These are phyloP conservation scores for Volvariella surrecta DNA, from an alignment of 1,284 basidiomycete genomes.

Conservation along the genomic window DNA sequence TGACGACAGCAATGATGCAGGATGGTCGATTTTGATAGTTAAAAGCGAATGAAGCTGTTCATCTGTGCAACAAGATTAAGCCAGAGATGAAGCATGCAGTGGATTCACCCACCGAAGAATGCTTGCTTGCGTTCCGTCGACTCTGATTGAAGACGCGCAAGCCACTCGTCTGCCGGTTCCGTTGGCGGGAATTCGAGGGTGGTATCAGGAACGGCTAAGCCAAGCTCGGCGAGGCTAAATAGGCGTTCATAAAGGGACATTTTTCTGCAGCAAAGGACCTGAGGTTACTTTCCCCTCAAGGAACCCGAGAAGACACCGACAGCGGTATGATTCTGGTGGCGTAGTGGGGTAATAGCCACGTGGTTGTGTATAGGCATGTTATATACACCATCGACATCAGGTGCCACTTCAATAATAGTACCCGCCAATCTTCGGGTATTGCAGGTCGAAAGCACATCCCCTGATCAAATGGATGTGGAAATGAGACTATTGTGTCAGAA, in stretches of 20 bases:
- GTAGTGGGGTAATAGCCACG: no score
- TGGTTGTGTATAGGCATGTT: no score
- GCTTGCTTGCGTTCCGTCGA: conserved; percentile 44
- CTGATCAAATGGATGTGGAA: no score
- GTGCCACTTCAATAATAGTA: conserved; percentile 20
- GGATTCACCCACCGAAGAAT: conserved; percentile 59
- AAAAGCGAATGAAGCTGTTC: conserved; percentile 71
- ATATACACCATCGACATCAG: conserved; percentile 21
- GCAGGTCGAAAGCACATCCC: background rate
- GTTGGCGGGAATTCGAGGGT: conserved; percentile 49
- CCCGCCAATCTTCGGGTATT: conserved; percentile 23
- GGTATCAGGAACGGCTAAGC: conserved; percentile 60
- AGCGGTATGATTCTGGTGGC: no score
- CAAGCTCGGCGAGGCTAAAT: conserved; percentile 54
- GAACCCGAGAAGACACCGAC: background rate
- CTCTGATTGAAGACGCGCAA: conserved; percentile 30
- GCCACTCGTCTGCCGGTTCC: conserved; percentile 44
- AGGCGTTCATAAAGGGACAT: conserved; percentile 45
- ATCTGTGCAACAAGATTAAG: conserved; percentile 17
- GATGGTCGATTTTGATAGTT: conserved; percentile 41
- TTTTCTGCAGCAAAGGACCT: background rate
- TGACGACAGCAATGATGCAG: conserved; percentile 23
- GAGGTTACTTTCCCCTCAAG: background rate
- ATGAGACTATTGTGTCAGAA: no score
- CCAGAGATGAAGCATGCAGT: conserved; percentile 13